Percentiles rank a stretch among this genome's conserved stretches.
phyloP scores from a whole-genome alignment of 2,329 filamentous ascomycete genomes.

The Trichoderma citrinoviride region DNA sequence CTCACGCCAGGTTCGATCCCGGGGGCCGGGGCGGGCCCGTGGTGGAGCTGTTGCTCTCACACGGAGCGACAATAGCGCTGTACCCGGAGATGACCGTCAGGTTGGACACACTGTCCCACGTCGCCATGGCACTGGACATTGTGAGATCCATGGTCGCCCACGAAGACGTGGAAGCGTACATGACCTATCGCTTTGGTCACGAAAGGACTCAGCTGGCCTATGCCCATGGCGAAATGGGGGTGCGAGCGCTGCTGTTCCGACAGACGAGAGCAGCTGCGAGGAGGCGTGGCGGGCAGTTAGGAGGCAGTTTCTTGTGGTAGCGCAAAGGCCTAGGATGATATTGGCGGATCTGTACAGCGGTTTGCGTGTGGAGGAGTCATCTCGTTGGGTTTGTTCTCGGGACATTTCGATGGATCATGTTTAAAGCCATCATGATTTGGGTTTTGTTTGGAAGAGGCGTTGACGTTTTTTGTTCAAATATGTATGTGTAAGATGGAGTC shows the following conservation, averaged over 20 bases:
- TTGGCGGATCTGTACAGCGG: too few species aligned
- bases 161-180: not conserved
- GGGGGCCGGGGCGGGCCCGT: not conserved
- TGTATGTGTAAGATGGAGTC: too few species aligned
- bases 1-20: not conserved
- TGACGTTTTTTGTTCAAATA: too few species aligned
- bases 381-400: too few species aligned
- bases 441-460: too few species aligned
- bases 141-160: not conserved
- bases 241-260: not conserved
- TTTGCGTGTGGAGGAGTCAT: too few species aligned
- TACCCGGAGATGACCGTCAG: slow-evolving; percentile 2
- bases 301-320: too few species aligned
- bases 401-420: too few species aligned
- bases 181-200: not conserved
- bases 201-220: not conserved
- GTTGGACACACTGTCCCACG: not conserved
- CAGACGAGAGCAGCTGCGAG: not conserved
- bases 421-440: too few species aligned
- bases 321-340: too few species aligned
- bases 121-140: not conserved
- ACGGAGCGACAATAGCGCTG: not conserved
- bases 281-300: too few species aligned
- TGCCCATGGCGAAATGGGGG: not conserved
- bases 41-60: not conserved